Base-by-base conservation (phyloP, 2,329 filamentous ascomycete species). In the Pseudogymnoascus sp. region DNA sequence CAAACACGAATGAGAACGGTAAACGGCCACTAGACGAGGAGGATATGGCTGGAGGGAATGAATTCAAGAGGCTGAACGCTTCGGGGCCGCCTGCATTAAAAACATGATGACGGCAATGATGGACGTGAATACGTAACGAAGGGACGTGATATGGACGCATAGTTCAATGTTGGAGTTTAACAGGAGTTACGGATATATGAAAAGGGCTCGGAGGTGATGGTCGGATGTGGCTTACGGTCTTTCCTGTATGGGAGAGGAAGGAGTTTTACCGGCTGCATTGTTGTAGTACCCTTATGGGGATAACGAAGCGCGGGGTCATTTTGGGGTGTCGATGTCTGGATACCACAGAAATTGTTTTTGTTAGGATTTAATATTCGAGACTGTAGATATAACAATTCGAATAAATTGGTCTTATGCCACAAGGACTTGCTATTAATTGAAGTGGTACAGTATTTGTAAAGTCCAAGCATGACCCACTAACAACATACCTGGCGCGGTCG, bases 21-120 rank as follows among this genome's bases (percentile, higher is more conserved):
- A 72, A 71, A 62, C 63, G 70, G 60, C 61, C 67, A 31, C 65
- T 65, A 39, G 69, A 71, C 37, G 64, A 67, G 29, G 69, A 71
- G 37, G 67, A 67, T 14, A 21, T 39, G 34, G 59, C 39, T 16
- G 36, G 18, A 26, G 59, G 26, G 36, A 39, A 39, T 26, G 59
- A 61, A 12, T 65, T 64, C 23, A 72, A 71, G 63, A 68, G 65
- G 42, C 31, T 68, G 39, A 62, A 63, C 3, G 68, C 60, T 54
- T 62, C 69, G 29, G 66, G 64, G 10, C 68, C 66, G 16, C 63
- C 66, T 60, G 66, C 67, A 59, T 47, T 68, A 45, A 68, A 67
- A 60, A 64, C 64, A 61, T 68, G 57, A 69, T 57, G 51, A 57
- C 26, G 29, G 51, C n/a, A 57, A 57, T 57, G 51, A 57, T 14